Evolutionary conservation across 805 yeast species (phyloP).

Genomic region (Blastobotrys attinorum): DNA sequence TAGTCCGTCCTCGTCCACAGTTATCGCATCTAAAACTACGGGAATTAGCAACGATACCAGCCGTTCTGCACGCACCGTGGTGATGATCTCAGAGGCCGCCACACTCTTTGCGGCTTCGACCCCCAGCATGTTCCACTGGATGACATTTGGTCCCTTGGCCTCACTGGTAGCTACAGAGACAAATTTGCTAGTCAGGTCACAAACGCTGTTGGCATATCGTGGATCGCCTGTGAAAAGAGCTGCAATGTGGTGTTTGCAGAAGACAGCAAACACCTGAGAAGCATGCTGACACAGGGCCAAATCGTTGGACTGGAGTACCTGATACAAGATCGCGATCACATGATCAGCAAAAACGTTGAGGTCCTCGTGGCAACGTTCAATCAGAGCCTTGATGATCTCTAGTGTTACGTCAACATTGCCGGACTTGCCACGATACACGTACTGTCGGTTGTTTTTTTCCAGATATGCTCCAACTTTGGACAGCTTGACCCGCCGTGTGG

Average conservation of each 20-base stretch:
- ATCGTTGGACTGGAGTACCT: conserved; percentile 51
- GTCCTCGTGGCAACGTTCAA: conserved; percentile 72
- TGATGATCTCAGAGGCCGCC: conserved; percentile 26
- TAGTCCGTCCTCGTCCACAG: conserved; percentile 4
- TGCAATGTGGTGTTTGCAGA: conserved; percentile 48
- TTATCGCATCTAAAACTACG: conserved; percentile 14
- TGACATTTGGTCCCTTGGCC: conserved; percentile 11
- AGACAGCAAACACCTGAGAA: conserved; percentile 24
- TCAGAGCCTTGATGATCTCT: conserved; percentile 58
- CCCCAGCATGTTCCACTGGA: conserved; percentile 21
- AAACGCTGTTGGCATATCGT: conserved; percentile 44
- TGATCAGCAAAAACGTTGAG: conserved; percentile 72
- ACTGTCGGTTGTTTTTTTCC: conserved; percentile 51
- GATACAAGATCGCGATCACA: conserved; percentile 51
- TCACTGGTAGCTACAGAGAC: conserved; percentile 5
- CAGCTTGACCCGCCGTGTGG: conserved; percentile 79
- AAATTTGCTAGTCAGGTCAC: conserved; percentile 22
- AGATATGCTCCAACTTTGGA: conserved; percentile 76
- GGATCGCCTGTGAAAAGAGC: conserved; percentile 60
- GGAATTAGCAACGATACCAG: conserved; percentile 17
- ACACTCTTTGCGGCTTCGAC: conserved; percentile 35
- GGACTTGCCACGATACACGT: conserved; percentile 50
- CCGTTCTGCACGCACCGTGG: conserved; percentile 19
- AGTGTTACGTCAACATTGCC: conserved; percentile 84
- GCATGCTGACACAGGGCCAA: conserved; percentile 44